Percentiles rank a stretch among this genome's conserved stretches.
Evolutionary conservation across 805 yeast genomes (phyloP).

Genomic region (Yarrowia sp.): DNA sequence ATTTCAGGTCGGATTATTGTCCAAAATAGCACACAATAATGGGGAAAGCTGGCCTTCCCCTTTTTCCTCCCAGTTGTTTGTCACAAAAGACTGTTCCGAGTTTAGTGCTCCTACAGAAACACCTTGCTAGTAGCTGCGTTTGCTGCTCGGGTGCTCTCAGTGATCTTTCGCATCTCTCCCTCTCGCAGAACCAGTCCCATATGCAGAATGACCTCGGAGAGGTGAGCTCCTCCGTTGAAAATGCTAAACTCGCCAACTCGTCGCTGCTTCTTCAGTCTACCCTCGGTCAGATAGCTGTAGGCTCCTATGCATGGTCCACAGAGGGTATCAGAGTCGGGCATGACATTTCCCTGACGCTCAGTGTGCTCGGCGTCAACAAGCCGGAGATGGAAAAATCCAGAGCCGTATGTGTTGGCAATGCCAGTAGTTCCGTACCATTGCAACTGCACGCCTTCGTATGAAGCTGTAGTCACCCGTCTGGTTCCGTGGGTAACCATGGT

Average conservation of each 20-base stretch:
- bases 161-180: constrained; percentile 25
- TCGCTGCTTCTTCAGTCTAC: constrained; percentile 8
- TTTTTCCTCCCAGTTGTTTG: not conserved
- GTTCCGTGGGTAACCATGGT: constrained; percentile 24
- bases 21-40: too few relatives aligned
- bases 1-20: too few relatives aligned
- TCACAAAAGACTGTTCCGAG: not conserved
- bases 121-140: not conserved
- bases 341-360: constrained; percentile 7
- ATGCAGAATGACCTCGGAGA: constrained; percentile 2
- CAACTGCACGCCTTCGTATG: not conserved
- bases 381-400: constrained; percentile 15
- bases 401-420: constrained; percentile 17
- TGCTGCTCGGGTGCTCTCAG: constrained; percentile 5
- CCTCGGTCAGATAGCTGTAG: constrained; percentile 17
- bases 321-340: constrained; percentile 4
- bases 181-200: constrained; percentile 21
- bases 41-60: too few relatives aligned
- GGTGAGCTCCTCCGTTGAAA: constrained; percentile 18
- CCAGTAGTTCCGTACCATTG: constrained; percentile 27
- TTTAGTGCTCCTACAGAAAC: not conserved
- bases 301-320: constrained; percentile 25
- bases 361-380: constrained; percentile 7
- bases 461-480: constrained; percentile 16
- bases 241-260: constrained; percentile 22